Base-by-base conservation (phyloP, 345 rosid species). In the Salix viminalis region DNA sequence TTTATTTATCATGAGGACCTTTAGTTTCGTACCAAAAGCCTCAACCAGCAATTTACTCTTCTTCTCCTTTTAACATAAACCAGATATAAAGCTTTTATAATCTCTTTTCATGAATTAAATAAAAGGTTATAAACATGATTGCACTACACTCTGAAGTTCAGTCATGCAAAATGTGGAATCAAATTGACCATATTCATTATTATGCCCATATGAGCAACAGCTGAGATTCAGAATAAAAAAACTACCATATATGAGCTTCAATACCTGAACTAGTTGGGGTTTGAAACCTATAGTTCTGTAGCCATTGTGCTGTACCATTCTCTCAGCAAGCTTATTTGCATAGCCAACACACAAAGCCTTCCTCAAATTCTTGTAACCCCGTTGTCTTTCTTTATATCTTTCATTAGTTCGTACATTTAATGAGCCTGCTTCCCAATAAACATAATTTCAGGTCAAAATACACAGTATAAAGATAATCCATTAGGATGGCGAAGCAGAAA, bases 251-350 rank as follows among this genome's bases (percentile, higher is more conserved):
- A 36, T 24, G n/a, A n/a, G 39, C 37, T 46, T 36, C 68, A 15
- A 46, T 81, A 92, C 98, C 97, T 93, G 97, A 78, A 93, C 94
- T 62, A 95, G 87, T 78, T 91, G 99, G 60, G 93, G 84, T 82
- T 88, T 86, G 83, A 90, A 91, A 69, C 90, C 91, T 61, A 91
- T 67, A 9, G 96, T 92, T 80, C 92, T 90, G 84, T 80, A 94
- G 64, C 97, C 99, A 39, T 94, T 94, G 79, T 94, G 97, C 74
- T 84, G 95, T 83, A 88, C 82, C 98, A 91, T 95, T 83, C 94
- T 89, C 86, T 91, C 96, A 37, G 97, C 99, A 77, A 93, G 90
- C 82, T 89, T 94, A 81, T 81, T 84, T 70, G 97, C 98, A 79
- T 80, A 91, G 77, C 97, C 99, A n/a, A 82, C 86, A 76, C 91